Base-by-base conservation (phyloP, 2,329 filamentous ascomycete genomes). In the Xylariaceae sp. region DNA sequence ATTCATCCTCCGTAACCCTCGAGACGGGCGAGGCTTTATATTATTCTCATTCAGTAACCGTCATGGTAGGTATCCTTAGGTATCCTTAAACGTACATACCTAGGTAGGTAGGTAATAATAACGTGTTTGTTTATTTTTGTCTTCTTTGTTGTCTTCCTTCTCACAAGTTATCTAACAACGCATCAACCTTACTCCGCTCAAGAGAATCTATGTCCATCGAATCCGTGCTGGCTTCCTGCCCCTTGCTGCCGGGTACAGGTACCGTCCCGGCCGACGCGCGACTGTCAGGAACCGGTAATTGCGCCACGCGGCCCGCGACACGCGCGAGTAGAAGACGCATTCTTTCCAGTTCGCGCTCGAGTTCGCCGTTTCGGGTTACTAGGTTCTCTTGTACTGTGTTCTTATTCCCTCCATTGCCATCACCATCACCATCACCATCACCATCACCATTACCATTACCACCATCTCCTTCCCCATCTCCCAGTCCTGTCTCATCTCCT, bases 271-370 rank as follows among this genome's bases (percentile, higher is more conserved):
- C 19, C 19, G 19, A 19, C 19, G 3, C 8, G n/a, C 1, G 31
- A 30, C 7, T 9, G 39, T 64, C 64, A 5, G 71, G 19, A 1
- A 19, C 19, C 19, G 19, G 67, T 12, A 79, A 54, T 53, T 67
- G 65, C 9, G 69, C 72, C 1, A 86, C 72, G 26, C 80, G 75
- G 2, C 77, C 80, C 3, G 77, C 76, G 0, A 87, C 82, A 30
- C 84, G 75, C 1, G 78, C 77, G 52, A 86, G 74, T 58, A 90
- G 69, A 60, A 84, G 74, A 35, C 84, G 78, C 78, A 86, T 88
- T 58, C 78, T 79, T 67, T 84, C 80, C 52, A 90, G 72, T 70
- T 89, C 86, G 51, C 73, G 73, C 65, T 86, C 85, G 7, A 90
- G 68, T 47, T 83, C 78, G 1, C 84, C 83, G 65, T 86, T 80